These are phyloP conservation scores for Cupressus sempervirens DNA, from an alignment of 75 land plant genomes.

Conservation along the genomic window DNA sequence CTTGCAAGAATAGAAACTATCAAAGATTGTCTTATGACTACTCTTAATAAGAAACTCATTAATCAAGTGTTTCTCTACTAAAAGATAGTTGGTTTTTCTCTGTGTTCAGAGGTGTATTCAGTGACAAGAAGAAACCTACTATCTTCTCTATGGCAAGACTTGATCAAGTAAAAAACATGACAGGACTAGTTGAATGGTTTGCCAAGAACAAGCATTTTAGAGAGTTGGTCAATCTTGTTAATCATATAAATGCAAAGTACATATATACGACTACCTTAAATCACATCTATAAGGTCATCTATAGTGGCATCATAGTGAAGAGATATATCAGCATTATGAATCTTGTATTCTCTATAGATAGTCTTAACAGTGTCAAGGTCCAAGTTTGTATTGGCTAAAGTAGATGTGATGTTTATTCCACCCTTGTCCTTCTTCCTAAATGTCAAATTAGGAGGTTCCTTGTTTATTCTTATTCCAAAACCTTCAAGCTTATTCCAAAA, in stretches of 20 bases:
- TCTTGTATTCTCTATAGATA: conserved; percentile 96
- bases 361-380: conserved; percentile 99
- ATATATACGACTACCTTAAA: conserved; percentile 95
- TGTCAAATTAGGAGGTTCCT: conserved; percentile 89
- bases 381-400: conserved; percentile 77
- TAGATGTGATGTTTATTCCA: conserved; percentile 95
- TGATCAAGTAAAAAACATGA: no score
- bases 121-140: no score
- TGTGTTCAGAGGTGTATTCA: no score
- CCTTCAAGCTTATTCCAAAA: conserved; percentile 90
- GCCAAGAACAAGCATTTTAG: no score
- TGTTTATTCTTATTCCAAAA: conserved; percentile 95
- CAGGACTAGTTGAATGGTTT: no score
- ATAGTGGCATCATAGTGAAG: conserved; percentile 97
- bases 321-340: conserved; percentile 96
- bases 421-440: conserved; percentile 98
- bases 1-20: no score
- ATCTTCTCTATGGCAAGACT: no score
- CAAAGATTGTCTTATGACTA: no score
- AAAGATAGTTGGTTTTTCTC: no score
- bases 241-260: conserved; percentile 95
- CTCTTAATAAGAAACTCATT: no score
- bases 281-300: conserved; percentile 98
- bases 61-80: no score
- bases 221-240: conserved; percentile 97